Evolutionary conservation across 1,139 yeast species (phyloP).

Genomic region (Debaryomycetaceae sp.): DNA sequence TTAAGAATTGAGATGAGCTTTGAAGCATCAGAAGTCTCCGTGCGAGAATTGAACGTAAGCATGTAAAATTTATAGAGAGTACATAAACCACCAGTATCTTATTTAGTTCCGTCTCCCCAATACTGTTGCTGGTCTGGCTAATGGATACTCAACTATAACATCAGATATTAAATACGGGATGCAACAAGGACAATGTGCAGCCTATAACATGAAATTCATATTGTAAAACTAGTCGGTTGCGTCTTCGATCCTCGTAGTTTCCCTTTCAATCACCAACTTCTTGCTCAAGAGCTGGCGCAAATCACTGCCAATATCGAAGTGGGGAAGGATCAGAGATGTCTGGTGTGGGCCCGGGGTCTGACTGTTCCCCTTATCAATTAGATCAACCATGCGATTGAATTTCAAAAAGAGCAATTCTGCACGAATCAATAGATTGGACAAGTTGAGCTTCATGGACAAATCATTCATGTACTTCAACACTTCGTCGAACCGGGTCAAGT

Average conservation of each 20-base stretch:
- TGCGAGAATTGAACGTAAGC: too few species aligned
- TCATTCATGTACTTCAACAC: slow-evolving; percentile 92
- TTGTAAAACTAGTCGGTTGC: slow-evolving; percentile 27
- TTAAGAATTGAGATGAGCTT: too few species aligned
- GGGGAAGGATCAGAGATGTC: slow-evolving; percentile 7
- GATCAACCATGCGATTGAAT: slow-evolving; percentile 73
- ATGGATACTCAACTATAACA: too few species aligned
- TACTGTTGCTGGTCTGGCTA: too few species aligned
- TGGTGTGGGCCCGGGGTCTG: slow-evolving; percentile 9
- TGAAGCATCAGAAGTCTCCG: too few species aligned
- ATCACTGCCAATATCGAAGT: slow-evolving; percentile 35
- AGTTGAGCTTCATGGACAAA: slow-evolving; percentile 68
- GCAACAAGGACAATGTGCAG: neutral
- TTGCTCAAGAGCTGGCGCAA: slow-evolving; percentile 58
- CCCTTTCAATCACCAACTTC: slow-evolving; percentile 63
- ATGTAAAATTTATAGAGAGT: too few species aligned
- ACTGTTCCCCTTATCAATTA: slow-evolving; percentile 61
- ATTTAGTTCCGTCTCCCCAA: too few species aligned
- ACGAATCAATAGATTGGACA: slow-evolving; percentile 71
- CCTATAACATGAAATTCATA: neutral
- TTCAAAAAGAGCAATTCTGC: slow-evolving; percentile 79
- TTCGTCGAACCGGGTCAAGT: slow-evolving; percentile 79
- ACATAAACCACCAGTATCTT: too few species aligned
- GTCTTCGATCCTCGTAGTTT: slow-evolving; percentile 50
- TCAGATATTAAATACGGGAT: too few species aligned